Percentiles rank a stretch among this genome's conserved stretches.
These are phyloP conservation scores for Ochetophila trinervis DNA, from an alignment of 306 rosid genomes.

Conservation along the genomic window DNA sequence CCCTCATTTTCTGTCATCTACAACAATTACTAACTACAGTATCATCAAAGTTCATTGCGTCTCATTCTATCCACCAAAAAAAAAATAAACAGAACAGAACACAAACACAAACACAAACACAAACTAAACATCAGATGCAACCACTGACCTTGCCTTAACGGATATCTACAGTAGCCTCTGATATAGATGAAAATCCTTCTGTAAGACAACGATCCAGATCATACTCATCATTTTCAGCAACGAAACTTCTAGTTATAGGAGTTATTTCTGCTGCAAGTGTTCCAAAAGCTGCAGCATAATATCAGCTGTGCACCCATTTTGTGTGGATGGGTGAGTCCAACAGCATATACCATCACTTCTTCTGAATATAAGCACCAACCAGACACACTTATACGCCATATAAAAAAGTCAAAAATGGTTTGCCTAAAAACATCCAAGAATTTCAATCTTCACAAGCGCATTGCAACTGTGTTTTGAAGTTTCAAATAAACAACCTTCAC, in stretches of 20 bases:
- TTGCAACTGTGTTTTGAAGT: no score
- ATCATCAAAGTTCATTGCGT: conserved; percentile 16
- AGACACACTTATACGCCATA: neutral
- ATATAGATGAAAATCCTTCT: conserved; percentile 67
- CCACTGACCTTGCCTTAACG: conserved; percentile 72
- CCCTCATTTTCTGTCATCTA: conserved; percentile 91
- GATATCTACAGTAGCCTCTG: conserved; percentile 81
- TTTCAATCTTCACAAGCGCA: no score
- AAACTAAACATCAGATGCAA: conserved; percentile 10
- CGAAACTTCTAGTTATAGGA: conserved; percentile 18
- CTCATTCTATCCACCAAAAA: conserved; percentile 8
- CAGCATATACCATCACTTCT: conserved; percentile 5
- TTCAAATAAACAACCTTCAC: no score
- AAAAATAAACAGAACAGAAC: neutral
- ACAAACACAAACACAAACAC: neutral
- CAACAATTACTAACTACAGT: conserved; percentile 79
- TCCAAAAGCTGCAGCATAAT: conserved; percentile 31
- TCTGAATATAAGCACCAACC: conserved; percentile 7
- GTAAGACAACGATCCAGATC: conserved; percentile 67
- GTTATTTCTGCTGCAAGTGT: conserved; percentile 29
- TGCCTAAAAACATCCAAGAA: neutral
- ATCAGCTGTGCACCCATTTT: conserved; percentile 18
- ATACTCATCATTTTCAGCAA: conserved; percentile 30
- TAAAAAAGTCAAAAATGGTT: neutral
- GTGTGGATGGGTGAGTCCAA: neutral